Percentiles rank a stretch among this genome's conserved stretches.
phyloP scores from a whole-genome alignment of 371 early-diverging fungal species.

The Choanephora cucurbitarum region DNA sequence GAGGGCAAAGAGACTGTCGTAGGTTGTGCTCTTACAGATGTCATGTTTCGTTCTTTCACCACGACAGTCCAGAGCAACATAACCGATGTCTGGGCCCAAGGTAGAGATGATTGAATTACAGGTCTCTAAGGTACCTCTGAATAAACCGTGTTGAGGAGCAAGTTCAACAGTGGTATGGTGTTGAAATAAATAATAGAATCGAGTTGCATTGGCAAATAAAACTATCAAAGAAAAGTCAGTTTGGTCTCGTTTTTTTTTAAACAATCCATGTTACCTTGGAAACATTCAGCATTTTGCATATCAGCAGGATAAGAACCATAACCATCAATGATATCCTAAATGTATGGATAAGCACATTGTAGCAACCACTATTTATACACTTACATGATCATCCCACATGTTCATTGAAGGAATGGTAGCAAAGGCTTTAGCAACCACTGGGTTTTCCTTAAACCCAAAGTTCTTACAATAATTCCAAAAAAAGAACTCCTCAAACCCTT shows the following conservation, averaged over 20 bases:
- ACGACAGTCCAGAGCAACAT: conserved; percentile 73
- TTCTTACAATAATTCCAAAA: conserved; percentile 70
- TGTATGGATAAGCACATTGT: not conserved
- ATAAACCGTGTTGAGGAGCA: conserved; percentile 56
- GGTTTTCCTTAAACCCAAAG: conserved; percentile 53
- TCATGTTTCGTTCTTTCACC: conserved; percentile 67
- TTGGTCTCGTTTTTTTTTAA: not conserved
- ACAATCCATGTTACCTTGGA: conserved; percentile 21
- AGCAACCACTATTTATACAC: not conserved
- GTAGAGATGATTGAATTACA: conserved; percentile 33
- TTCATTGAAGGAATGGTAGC: conserved; percentile 72
- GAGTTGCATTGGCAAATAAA: conserved; percentile 59
- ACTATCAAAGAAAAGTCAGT: conserved; percentile 1
- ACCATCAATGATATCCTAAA: conserved; percentile 65
- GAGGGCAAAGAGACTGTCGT: conserved; percentile 57
- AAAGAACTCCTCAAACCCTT: conserved; percentile 65
- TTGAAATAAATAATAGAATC: conserved; percentile 84
- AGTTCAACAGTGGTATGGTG: conserved; percentile 71
- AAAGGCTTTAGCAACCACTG: conserved; percentile 55
- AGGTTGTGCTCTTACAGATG: conserved; percentile 60
- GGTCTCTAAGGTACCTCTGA: conserved; percentile 24
- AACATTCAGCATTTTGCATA: conserved; percentile 56
- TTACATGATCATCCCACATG: conserved; percentile 79
- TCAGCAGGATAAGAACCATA: conserved; percentile 81
- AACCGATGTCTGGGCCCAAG: conserved; percentile 53